Percentiles rank a stretch among this genome's conserved stretches.
phyloP scores from a whole-genome alignment of 495 filamentous ascomycete species.

The Neurospora sp. region DNA sequence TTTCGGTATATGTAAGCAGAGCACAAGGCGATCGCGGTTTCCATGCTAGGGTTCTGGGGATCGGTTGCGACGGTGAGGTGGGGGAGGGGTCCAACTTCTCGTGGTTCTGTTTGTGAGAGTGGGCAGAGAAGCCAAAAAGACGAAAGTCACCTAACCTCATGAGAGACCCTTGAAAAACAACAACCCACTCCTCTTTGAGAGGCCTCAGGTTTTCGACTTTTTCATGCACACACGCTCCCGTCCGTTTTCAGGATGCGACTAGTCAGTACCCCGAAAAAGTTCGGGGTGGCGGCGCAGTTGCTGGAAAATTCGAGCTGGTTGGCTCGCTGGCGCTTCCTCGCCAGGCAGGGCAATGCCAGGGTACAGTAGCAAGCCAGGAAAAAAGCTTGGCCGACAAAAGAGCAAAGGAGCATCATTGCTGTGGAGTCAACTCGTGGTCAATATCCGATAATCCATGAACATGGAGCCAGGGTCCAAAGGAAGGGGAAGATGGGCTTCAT shows the following conservation, averaged over 20 bases:
- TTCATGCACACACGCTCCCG: neutral
- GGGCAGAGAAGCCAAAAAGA: neutral
- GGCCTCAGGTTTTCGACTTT: neutral
- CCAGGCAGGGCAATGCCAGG: neutral
- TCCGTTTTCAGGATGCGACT: neutral
- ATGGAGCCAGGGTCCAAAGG: neutral
- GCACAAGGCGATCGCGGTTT: neutral
- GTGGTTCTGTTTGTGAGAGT: neutral
- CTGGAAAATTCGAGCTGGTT: neutral
- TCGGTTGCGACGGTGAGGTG: neutral
- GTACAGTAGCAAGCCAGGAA: neutral
- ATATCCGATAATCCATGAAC: neutral
- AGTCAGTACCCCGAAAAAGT: neutral
- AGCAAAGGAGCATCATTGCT: neutral
- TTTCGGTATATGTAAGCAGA: neutral
- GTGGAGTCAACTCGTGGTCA: neutral
- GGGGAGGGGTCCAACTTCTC: neutral
- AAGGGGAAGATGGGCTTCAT: neutral
- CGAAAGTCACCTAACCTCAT: neutral
- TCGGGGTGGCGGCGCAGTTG: neutral
- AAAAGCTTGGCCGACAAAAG: neutral
- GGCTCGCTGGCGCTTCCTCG: neutral
- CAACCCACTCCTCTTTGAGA: neutral
- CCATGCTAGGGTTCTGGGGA: neutral
- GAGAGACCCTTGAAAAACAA: neutral